Evolutionary conservation across 129 eudicot genomes (phyloP), one percentile per base, ranked within the genome.

Genomic region (Tagetes erecta): DNA sequence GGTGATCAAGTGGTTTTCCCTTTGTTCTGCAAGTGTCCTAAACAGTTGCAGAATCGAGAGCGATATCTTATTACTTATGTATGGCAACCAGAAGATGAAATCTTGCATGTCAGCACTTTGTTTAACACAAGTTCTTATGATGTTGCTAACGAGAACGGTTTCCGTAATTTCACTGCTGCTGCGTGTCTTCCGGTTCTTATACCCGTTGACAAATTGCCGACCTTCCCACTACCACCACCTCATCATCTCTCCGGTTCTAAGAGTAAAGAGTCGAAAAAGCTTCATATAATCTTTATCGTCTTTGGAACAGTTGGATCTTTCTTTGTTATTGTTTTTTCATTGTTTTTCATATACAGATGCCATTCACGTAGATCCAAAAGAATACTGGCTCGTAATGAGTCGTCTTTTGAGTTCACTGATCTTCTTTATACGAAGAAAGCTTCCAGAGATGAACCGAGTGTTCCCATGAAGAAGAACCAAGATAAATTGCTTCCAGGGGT

Each of bases 1-100:
- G 97, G 95, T 41, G 87, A 34, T 0, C 76, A 86, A 42, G 92
- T 68, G 8, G 53, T 80, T 13, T 88, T 91, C 72, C 97, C 97
- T 44, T 68, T 88, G 83, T 78, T 86, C 68, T 91, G 97, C 27
- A 91, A 77, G 84, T 91, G 97, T 75, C 90, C 90, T 30, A 3
- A 64, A 14, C 60, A 81, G 78, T 67, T 41, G 4, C 78, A 71
- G 71, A 80, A 69, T 34, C 80, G 79, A 46, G 64, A 84, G 30
- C 45, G 40, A 6, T 83, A 76, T 73, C 88, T 88, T 64, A 81
- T 88, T 37, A 84, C 96, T 63, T 91, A 91, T 62, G 86, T 86
- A 33, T 88, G 95, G 95, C 96, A 91, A 80, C 97, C 92, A 3
- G 82, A 77, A 47, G 97, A 88, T 34, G 74, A 86, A 35, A 52